Conservation (phyloP, 2,329 filamentous ascomycete genomes). For the Dothidotthia symphoricarpi region DNA sequence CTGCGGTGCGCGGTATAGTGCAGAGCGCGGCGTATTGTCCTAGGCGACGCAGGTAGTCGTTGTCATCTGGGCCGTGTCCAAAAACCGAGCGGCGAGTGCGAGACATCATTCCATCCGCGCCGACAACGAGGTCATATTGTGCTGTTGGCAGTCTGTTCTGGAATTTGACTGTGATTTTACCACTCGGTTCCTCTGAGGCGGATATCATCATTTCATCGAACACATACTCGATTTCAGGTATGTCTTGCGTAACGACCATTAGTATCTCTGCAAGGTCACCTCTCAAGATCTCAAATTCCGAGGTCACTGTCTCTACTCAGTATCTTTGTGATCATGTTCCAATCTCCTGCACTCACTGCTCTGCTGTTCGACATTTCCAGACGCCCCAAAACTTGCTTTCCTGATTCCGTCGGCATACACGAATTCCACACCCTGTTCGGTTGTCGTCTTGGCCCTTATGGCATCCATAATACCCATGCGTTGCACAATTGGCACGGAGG, state of each 20-base stretch:
- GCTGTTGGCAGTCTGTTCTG: slow-evolving; percentile 15
- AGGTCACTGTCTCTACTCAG: slow-evolving; percentile 43
- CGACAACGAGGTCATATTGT: slow-evolving; percentile 30
- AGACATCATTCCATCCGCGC: slow-evolving; percentile 34
- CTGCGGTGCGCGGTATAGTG: slow-evolving; percentile 23
- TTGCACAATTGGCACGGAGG: slow-evolving; percentile 52
- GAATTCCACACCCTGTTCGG: slow-evolving; percentile 51
- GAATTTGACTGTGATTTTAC: slow-evolving; percentile 45
- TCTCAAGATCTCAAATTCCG: slow-evolving; percentile 61
- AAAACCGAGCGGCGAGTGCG: slow-evolving; percentile 29
- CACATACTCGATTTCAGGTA: slow-evolving; percentile 31
- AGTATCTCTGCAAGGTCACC: slow-evolving; percentile 56
- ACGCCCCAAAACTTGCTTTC: slow-evolving; percentile 36
- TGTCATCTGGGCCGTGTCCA: slow-evolving; percentile 19
- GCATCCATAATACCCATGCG: slow-evolving; percentile 53
- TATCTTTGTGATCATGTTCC: too few relatives aligned
- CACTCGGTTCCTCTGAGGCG: slow-evolving; percentile 25
- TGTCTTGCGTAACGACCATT: slow-evolving; percentile 42
- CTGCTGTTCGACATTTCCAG: slow-evolving; percentile 41
- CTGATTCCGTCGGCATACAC: slow-evolving; percentile 30
- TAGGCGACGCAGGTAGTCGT: slow-evolving; percentile 21
- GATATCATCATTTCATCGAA: slow-evolving; percentile 34
- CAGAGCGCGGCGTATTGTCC: slow-evolving; percentile 35
- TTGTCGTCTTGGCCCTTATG: slow-evolving; percentile 42
- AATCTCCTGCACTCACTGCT: slow-evolving; percentile 9